Evolutionary conservation across 2,329 filamentous ascomycete genomes (phyloP).

Genomic region (Akanthomyces uredinophilus): DNA sequence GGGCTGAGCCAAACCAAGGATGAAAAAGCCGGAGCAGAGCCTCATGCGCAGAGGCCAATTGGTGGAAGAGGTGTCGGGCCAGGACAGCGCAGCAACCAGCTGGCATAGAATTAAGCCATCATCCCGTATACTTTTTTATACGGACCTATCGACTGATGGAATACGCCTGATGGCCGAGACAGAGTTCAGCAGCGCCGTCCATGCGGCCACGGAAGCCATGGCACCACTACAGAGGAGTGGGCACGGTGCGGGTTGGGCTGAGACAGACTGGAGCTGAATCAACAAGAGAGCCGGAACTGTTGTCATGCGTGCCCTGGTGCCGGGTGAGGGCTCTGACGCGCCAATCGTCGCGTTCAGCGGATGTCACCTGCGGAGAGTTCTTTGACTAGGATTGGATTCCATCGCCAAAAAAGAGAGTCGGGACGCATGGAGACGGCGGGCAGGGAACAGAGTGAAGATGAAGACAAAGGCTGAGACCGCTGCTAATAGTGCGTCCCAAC

Average conservation of each 20-base stretch:
- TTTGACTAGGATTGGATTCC: too few relatives aligned
- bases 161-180: not conserved
- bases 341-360: not conserved
- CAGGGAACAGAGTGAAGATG: not conserved
- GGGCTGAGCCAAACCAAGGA: not conserved
- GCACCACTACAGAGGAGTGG: not conserved
- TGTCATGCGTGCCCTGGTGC: not conserved
- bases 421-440: not conserved
- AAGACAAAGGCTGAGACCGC: not conserved
- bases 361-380: not conserved
- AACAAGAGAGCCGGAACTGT: not conserved
- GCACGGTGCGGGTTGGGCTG: not conserved
- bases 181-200: not conserved
- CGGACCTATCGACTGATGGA: not conserved
- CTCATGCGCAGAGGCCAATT: not conserved
- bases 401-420: too few relatives aligned
- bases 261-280: not conserved
- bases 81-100: not conserved
- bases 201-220: not conserved
- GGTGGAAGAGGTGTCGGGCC: not conserved
- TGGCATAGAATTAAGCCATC: not conserved
- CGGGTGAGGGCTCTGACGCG: not conserved
- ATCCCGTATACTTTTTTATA: not conserved
- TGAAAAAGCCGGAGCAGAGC: not conserved
- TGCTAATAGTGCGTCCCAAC: not conserved